phyloP scores from a whole-genome alignment of 805 yeast species.

The Priceomyces melissophilus region DNA sequence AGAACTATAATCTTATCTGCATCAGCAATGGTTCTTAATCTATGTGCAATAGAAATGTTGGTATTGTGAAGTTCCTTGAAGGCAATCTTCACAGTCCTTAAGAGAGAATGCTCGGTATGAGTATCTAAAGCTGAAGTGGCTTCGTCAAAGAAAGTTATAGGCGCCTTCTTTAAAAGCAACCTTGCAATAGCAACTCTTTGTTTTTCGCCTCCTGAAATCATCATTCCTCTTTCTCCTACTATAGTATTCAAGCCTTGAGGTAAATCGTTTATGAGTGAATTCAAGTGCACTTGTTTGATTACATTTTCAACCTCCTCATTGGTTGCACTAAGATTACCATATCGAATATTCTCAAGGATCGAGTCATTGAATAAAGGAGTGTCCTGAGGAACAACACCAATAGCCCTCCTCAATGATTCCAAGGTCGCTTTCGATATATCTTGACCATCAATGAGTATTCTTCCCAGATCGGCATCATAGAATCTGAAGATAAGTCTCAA shows the following conservation, averaged over 20 bases:
- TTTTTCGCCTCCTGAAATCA: conserved; percentile 99
- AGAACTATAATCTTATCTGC: conserved; percentile 90
- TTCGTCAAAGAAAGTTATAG: conserved; percentile 92
- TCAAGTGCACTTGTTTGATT: conserved; percentile 68
- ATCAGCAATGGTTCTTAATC: conserved; percentile 91
- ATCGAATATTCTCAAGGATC: conserved; percentile 80
- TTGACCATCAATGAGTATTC: conserved; percentile 83
- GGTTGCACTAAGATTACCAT: conserved; percentile 72
- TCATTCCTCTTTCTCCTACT: conserved; percentile 97
- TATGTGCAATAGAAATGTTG: conserved; percentile 88
- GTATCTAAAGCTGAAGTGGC: conserved; percentile 97
- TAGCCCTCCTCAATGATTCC: conserved; percentile 65
- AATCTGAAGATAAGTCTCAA: conserved; percentile 81
- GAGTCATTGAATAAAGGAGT: conserved; percentile 94
- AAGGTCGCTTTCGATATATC: conserved; percentile 74
- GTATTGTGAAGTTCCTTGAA: conserved; percentile 62
- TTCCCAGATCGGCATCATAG: conserved; percentile 77
- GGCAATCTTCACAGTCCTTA: conserved; percentile 68
- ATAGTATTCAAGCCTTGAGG: conserved; percentile 84
- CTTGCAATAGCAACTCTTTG: conserved; percentile 94
- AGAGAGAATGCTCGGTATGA: conserved; percentile 84
- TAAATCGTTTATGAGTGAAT: conserved; percentile 56
- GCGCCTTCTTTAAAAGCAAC: conserved; percentile 78
- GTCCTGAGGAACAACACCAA: conserved; percentile 97
- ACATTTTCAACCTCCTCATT: conserved; percentile 68